Conservation (phyloP, 257 asterid genomes). For the Hygrophila difformis region DNA sequence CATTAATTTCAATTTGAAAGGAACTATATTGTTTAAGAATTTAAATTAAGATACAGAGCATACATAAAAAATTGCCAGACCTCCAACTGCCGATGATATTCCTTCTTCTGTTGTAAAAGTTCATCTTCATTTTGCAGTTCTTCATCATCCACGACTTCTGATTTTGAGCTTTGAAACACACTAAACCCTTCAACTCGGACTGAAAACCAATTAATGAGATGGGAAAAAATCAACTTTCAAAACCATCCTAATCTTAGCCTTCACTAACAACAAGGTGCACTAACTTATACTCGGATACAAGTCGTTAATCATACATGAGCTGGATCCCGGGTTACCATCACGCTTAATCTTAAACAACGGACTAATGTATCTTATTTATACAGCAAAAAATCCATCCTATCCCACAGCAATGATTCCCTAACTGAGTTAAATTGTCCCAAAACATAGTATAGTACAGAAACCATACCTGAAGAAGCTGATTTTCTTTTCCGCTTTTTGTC, state of each 20-base stretch:
- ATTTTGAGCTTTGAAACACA: conserved; percentile 53
- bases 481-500: conserved; percentile 81
- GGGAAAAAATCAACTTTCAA: background rate
- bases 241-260: conserved; percentile 1
- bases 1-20: background rate
- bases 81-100: conserved; percentile 72
- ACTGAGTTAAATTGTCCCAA: background rate
- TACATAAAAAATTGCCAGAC: conserved; percentile 27
- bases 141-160: conserved; percentile 30
- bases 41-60: conserved; percentile 10
- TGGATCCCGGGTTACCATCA: too few relatives aligned
- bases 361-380: too few relatives aligned
- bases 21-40: background rate
- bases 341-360: background rate
- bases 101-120: conserved; percentile 51
- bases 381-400: background rate
- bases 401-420: background rate
- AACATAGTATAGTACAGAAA: background rate
- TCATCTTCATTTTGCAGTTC: conserved; percentile 29
- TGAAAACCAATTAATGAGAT: conserved; percentile 16
- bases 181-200: conserved; percentile 56
- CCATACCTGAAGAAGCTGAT: conserved; percentile 30
- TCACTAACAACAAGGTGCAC: background rate
- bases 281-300: background rate
- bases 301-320: too few relatives aligned